Conservation (phyloP, 345 rosid species). For the Lepidium sativum region DNA sequence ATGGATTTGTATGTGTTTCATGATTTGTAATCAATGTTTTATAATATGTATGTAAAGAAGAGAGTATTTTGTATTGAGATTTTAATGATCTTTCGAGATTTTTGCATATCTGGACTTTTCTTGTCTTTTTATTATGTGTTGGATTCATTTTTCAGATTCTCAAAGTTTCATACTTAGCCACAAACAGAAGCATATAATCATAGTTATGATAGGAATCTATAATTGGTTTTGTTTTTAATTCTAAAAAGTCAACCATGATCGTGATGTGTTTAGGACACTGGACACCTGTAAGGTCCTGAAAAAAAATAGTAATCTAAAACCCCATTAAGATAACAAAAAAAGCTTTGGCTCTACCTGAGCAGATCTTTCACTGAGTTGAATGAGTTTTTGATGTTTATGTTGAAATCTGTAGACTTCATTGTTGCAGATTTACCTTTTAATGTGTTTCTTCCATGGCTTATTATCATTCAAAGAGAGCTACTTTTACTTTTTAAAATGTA, state of each 20-base stretch:
- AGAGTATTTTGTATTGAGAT: not conserved
- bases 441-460: not conserved
- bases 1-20: constrained; percentile 9
- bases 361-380: not conserved
- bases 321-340: not conserved
- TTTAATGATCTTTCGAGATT: not conserved
- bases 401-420: not conserved
- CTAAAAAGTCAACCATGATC: not conserved
- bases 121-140: not conserved
- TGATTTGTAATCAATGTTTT: constrained; percentile 5
- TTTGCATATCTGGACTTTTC: not conserved
- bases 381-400: not conserved
- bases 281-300: not conserved
- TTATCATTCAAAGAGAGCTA: not conserved
- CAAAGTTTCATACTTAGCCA: not conserved
- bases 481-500: not conserved
- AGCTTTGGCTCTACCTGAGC: not conserved
- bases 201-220: not conserved
- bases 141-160: not conserved
- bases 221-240: not conserved
- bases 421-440: not conserved
- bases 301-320: not conserved
- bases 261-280: too few species aligned
- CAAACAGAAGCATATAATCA: not conserved
- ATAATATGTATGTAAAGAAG: constrained; percentile 15